Percentiles rank a stretch among this genome's conserved stretches.
phyloP scores from a whole-genome alignment of 768 basidiomycete species.

The Naganishia kalamii region DNA sequence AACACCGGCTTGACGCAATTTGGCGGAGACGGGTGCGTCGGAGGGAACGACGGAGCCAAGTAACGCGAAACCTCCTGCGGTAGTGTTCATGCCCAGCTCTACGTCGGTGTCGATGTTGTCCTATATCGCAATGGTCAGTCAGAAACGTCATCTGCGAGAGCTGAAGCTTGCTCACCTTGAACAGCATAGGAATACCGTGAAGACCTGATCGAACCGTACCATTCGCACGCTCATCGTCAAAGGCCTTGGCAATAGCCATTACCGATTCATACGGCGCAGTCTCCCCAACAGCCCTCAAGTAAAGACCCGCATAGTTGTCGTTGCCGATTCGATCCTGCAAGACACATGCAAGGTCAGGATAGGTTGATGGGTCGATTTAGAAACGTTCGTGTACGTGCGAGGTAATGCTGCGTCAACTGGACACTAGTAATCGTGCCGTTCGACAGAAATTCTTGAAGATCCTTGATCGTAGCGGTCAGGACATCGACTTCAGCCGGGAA shows the following conservation, averaged over 20 bases:
- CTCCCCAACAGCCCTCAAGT: slow-evolving; percentile 34
- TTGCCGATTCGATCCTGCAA: too few species aligned
- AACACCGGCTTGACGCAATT: slow-evolving; percentile 11
- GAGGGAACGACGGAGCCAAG: slow-evolving; percentile 25
- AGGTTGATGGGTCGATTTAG: background rate
- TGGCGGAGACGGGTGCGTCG: slow-evolving; percentile 28
- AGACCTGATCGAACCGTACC: slow-evolving; percentile 23
- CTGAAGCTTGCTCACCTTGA: slow-evolving; percentile 23
- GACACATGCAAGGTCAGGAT: background rate
- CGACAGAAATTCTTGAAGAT: slow-evolving; percentile 24
- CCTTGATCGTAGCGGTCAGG: slow-evolving; percentile 28
- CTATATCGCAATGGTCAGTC: background rate
- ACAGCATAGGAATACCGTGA: slow-evolving; percentile 39
- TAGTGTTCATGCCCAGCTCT: slow-evolving; percentile 37
- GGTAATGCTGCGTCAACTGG: slow-evolving; percentile 29
- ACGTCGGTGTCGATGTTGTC: slow-evolving; percentile 37
- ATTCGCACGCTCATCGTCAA: slow-evolving; percentile 32
- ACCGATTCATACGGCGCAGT: slow-evolving; percentile 30
- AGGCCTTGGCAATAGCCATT: slow-evolving; percentile 28
- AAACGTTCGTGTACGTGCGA: background rate
- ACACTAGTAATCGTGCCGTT: slow-evolving; percentile 32
- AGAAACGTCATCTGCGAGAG: background rate
- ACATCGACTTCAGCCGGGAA: slow-evolving; percentile 24
- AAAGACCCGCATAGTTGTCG: slow-evolving; percentile 32
- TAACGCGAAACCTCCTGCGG: slow-evolving; percentile 31